Percentiles rank a stretch among this genome's conserved stretches.
These are phyloP conservation scores for Coniella vitis DNA, from an alignment of 2,329 filamentous ascomycete species.

Conservation along the genomic window DNA sequence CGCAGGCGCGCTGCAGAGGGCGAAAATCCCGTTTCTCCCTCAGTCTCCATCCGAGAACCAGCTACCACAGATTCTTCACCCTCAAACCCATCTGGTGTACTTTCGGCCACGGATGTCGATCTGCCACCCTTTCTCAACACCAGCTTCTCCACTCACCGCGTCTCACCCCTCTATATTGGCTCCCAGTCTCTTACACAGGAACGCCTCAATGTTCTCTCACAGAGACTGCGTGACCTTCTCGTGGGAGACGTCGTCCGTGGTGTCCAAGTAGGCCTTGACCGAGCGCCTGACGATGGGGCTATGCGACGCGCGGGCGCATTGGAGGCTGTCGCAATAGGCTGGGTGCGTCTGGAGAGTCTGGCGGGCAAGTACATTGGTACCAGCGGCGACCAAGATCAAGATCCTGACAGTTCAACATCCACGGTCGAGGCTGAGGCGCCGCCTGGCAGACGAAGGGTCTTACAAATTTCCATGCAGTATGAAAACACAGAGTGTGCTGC, in stretches of 20 bases:
- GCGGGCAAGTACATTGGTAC: conserved; percentile 22
- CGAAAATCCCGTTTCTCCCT: background rate
- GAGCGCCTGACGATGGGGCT: conserved; percentile 29
- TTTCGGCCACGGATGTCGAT: conserved; percentile 15
- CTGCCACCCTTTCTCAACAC: conserved; percentile 47
- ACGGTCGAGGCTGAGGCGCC: conserved; percentile 8
- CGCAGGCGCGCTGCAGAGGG: background rate
- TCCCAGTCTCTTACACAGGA: conserved; percentile 28
- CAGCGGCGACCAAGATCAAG: conserved; percentile 1
- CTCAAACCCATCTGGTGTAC: conserved; percentile 3
- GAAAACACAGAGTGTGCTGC: conserved; percentile 46
- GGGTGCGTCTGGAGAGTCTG: conserved; percentile 30
- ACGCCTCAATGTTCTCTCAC: conserved; percentile 37
- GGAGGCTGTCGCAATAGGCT: conserved; percentile 40
- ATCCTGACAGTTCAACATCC: conserved; percentile 8
- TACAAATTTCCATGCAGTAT: conserved; percentile 44
- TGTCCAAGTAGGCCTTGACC: conserved; percentile 45
- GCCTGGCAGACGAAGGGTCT: conserved; percentile 24
- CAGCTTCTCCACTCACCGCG: conserved; percentile 50
- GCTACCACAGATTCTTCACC: conserved; percentile 1
- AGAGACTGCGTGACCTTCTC: conserved; percentile 45
- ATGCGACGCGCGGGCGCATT: conserved; percentile 36
- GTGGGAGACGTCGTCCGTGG: conserved; percentile 55
- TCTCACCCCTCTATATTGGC: conserved; percentile 47
- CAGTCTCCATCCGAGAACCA: background rate